Conservation (phyloP, 768 basidiomycete species). For the Mycena filopes region DNA sequence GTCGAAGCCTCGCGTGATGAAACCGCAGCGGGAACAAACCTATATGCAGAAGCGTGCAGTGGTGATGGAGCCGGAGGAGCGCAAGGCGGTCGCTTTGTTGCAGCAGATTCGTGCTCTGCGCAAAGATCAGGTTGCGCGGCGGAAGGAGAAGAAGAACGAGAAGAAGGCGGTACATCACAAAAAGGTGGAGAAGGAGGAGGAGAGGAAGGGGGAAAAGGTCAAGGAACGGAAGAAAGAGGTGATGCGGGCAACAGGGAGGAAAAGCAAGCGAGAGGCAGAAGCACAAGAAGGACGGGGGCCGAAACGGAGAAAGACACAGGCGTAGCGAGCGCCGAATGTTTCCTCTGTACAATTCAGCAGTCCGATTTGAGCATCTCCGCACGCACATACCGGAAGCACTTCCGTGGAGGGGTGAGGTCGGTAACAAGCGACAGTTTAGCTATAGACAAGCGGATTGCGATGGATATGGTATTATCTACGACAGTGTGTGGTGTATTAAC, state of each 20-base stretch:
- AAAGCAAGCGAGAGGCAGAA: slow-evolving; percentile 74
- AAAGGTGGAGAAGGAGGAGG: slow-evolving; percentile 78
- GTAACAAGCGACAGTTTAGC: too few species aligned
- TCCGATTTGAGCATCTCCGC: too few species aligned
- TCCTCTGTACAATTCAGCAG: too few species aligned
- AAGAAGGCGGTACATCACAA: slow-evolving; percentile 74
- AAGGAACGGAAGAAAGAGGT: slow-evolving; percentile 81
- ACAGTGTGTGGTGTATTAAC: too few species aligned
- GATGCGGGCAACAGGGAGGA: slow-evolving; percentile 78
- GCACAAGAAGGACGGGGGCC: slow-evolving; percentile 63
- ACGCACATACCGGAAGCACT: too few species aligned
- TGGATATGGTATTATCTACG: too few species aligned
- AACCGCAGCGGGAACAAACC: slow-evolving; percentile 77
- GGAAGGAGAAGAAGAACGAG: slow-evolving; percentile 91
- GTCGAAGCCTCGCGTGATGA: slow-evolving; percentile 89
- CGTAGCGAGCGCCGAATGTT: background rate
- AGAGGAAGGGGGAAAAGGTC: slow-evolving; percentile 69
- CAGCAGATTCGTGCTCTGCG: slow-evolving; percentile 94
- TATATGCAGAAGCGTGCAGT: slow-evolving; percentile 96
- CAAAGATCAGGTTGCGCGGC: slow-evolving; percentile 84
- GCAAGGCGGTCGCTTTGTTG: slow-evolving; percentile 87
- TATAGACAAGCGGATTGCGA: too few species aligned
- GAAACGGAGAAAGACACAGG: slow-evolving; percentile 63
- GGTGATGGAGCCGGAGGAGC: slow-evolving; percentile 95
- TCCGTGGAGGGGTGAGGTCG: too few species aligned